Evolutionary conservation across 2,329 filamentous ascomycete species (phyloP), one percentile per base, ranked within the genome.

Genomic region (Clarireedia paspali): DNA sequence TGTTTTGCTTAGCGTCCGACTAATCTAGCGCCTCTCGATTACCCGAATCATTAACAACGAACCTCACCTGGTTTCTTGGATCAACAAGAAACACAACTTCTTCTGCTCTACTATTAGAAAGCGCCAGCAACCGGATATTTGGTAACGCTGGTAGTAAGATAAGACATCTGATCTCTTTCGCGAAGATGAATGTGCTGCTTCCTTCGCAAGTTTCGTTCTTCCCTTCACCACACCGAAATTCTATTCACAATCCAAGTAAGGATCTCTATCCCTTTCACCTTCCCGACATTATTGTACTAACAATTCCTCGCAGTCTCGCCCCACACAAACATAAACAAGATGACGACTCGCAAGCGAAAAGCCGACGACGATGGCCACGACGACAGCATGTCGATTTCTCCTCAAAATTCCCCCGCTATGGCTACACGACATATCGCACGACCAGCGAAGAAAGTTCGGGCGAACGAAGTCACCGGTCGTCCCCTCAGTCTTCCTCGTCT

Each of bases 331-430:
- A n/a, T 34, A 23, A 55, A 63, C 68, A 79, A 70, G 69, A 82
- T 83, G 77, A 63, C 71, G 17, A 63, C 72, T 64, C 77, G 80
- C 64, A 97, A 97, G 79, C 86, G 94, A 73, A 97, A 97, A 78
- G 91, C 89, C 67, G 83, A 86, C 56, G 83, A 86, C 51, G 89
- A 92, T 60, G 81, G 83, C 64, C 71, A 80, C 61, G 85, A 87
- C 68, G 88, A 91, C 69, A 89, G 91, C 68, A 96, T 97, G 89
- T 90, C 87, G 58, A 85, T 92, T 66, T 96, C 92, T 39, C 91
- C 92, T 6, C 81, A 83, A 58, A 85, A 81, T 72, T 96, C 92
- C 40, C 91, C 92, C 48, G 87, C 88, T 59, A 80, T 88, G 57
- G 76, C 85, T 63, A 75, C 83, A 61, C 82, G 89, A 66, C 77